A percentile compares a stretch with the other conserved stretches of the same genome.
Conservation (phyloP, 768 basidiomycete species). For the Phaffia australis region DNA sequence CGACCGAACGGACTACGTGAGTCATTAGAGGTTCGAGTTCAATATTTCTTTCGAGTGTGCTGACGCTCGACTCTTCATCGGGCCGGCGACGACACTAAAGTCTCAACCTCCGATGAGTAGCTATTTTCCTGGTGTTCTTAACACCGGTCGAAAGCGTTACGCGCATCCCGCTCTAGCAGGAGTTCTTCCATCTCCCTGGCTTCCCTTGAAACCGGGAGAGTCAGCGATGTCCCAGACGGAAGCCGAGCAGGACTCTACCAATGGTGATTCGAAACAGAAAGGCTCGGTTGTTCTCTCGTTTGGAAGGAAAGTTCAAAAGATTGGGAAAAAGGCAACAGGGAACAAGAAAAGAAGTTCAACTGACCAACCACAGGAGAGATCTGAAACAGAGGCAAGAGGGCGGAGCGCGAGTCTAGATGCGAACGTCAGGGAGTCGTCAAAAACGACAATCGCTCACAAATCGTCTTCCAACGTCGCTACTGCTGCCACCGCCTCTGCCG, state of each 20-base stretch:
- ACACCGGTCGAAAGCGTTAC: constrained; percentile 46
- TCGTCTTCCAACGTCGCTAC: not conserved
- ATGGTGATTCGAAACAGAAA: not conserved
- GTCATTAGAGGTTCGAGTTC: constrained; percentile 27
- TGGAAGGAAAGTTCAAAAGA: not conserved
- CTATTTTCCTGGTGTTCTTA: constrained; percentile 85
- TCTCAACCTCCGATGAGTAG: constrained; percentile 95
- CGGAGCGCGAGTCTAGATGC: not conserved
- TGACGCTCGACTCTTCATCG: not conserved
- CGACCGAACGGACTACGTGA: constrained; percentile 76
- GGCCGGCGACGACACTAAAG: constrained; percentile 44
- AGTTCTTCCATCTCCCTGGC: constrained; percentile 83
- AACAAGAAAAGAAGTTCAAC: not conserved
- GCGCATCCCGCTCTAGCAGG: constrained; percentile 94
- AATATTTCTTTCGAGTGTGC: no score
- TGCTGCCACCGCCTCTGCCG: constrained; percentile 9
- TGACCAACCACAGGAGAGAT: not conserved
- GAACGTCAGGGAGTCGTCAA: not conserved
- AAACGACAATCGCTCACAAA: not conserved
- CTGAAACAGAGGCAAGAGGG: constrained; percentile 3
- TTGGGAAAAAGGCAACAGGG: not conserved
- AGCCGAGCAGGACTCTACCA: not conserved
- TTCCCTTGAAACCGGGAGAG: constrained; percentile 44
- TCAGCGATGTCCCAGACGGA: constrained; percentile 3
- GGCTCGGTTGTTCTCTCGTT: constrained; percentile 4